Conservation (phyloP, 2,329 filamentous ascomycete species). For the Rhinocladiella similis region DNA sequence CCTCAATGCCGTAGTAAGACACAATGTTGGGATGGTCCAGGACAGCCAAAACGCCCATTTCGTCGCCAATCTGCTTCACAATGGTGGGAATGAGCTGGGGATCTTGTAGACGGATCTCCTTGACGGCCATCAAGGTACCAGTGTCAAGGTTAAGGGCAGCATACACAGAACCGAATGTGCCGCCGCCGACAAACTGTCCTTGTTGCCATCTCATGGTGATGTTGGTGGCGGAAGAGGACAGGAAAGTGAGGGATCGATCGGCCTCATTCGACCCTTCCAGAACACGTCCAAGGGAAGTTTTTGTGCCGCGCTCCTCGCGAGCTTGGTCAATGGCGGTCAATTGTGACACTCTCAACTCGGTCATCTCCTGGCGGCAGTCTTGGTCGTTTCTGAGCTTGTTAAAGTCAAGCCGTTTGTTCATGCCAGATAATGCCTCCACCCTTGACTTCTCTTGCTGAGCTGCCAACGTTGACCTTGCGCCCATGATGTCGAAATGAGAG, state of each 20-base stretch:
- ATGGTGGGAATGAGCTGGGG: constrained; percentile 94
- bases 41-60: constrained; percentile 94
- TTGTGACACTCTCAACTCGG: constrained; percentile 71
- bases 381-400: constrained; percentile 75
- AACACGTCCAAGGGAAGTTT: constrained; percentile 84
- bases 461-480: constrained; percentile 86
- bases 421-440: constrained; percentile 75
- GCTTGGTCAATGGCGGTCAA: constrained; percentile 75
- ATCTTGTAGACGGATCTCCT: constrained; percentile 96
- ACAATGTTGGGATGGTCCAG: constrained; percentile 97
- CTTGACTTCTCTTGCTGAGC: constrained; percentile 91
- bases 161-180: constrained; percentile 96
- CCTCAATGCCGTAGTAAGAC: constrained; percentile 96
- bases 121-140: constrained; percentile 95
- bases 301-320: constrained; percentile 75
- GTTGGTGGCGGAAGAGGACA: constrained; percentile 92
- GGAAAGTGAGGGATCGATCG: constrained; percentile 87
- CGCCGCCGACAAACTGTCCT: constrained; percentile 95
- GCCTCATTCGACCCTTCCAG: constrained; percentile 94
- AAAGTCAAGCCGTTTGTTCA: constrained; percentile 72
- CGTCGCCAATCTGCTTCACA: constrained; percentile 89
- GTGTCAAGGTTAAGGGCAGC: constrained; percentile 96
- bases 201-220: constrained; percentile 97
- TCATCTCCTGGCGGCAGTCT: constrained; percentile 75
- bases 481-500: constrained; percentile 99